Evolutionary conservation across 176 grass and related monocot genomes (phyloP).

Genomic region (Lolium multiflorum): DNA sequence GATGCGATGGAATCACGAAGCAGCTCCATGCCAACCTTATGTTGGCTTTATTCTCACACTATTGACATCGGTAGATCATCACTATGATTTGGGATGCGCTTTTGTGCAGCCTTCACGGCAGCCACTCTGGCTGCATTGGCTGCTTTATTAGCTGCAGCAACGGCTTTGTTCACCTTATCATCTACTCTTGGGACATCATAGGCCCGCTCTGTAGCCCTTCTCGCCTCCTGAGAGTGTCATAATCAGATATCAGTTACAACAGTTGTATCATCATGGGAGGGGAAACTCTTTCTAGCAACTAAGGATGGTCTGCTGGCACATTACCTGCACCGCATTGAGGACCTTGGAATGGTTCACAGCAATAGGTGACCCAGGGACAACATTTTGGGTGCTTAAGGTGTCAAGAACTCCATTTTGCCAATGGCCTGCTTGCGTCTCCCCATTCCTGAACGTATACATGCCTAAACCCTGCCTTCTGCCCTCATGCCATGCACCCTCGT

Average conservation of each 20-base stretch:
- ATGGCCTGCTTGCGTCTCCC: conserved; percentile 96
- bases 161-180: conserved; percentile 83
- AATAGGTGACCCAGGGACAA: conserved; percentile 72
- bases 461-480: conserved; percentile 95
- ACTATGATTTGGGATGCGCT: conserved; percentile 60
- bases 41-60: conserved; percentile 61
- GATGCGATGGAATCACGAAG: conserved; percentile 56
- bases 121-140: conserved; percentile 97
- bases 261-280: neutral
- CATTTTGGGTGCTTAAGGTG: conserved; percentile 85
- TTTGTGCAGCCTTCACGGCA: conserved; percentile 92
- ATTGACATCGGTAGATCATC: conserved; percentile 64
- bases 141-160: conserved; percentile 88
- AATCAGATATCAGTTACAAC: conserved; percentile 37
- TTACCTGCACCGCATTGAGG: conserved; percentile 95
- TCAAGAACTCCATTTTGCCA: conserved; percentile 91
- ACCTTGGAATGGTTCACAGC: conserved; percentile 91
- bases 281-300: conserved; percentile 25
- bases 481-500: conserved; percentile 98
- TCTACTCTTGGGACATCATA: conserved; percentile 85
- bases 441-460: conserved; percentile 98
- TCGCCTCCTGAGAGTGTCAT: conserved; percentile 76
- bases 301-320: neutral
- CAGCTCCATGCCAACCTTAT: conserved; percentile 49
- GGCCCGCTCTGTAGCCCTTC: conserved; percentile 87